Evolutionary conservation across 495 filamentous ascomycete genomes (phyloP).

Genomic region (Xylaria curta): DNA sequence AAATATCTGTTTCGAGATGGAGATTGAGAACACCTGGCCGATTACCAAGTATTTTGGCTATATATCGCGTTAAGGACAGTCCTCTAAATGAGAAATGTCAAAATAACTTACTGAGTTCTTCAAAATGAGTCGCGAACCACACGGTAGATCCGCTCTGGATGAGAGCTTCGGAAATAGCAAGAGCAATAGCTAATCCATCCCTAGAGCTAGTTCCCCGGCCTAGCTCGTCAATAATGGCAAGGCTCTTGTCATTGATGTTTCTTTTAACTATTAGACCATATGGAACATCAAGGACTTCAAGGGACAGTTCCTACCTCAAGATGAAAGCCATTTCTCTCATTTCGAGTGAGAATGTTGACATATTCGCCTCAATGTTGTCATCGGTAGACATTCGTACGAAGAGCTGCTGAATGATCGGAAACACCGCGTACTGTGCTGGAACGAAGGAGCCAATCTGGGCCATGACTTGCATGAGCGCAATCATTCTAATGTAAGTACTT

Average conservation of each 20-base stretch:
- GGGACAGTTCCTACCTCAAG: conserved; percentile 60
- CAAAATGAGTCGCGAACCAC: conserved; percentile 95
- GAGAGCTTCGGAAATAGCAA: conserved; percentile 85
- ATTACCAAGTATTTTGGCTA: conserved; percentile 73
- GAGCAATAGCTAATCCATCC: conserved; percentile 88
- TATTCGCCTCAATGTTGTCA: conserved; percentile 88
- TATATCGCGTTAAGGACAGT: background rate
- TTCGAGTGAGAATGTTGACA: conserved; percentile 91
- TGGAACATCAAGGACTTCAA: conserved; percentile 32
- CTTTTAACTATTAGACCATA: conserved; percentile 41
- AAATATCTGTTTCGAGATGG: conserved; percentile 77
- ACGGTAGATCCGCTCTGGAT: conserved; percentile 76
- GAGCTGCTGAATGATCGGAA: conserved; percentile 80
- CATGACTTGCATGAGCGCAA: conserved; percentile 88
- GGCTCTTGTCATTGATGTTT: conserved; percentile 73
- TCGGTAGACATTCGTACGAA: conserved; percentile 87
- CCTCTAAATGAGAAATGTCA: background rate
- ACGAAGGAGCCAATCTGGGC: conserved; percentile 93
- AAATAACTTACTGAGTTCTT: conserved; percentile 64
- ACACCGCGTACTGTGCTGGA: conserved; percentile 80
- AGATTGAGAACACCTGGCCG: conserved; percentile 78
- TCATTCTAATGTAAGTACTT: conserved; percentile 88
- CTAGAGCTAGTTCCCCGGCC: conserved; percentile 89
- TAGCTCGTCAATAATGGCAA: conserved; percentile 91
- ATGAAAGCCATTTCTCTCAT: conserved; percentile 97